Conservation (phyloP, 2,329 filamentous ascomycete species). For the Xylariaceae sp. region DNA sequence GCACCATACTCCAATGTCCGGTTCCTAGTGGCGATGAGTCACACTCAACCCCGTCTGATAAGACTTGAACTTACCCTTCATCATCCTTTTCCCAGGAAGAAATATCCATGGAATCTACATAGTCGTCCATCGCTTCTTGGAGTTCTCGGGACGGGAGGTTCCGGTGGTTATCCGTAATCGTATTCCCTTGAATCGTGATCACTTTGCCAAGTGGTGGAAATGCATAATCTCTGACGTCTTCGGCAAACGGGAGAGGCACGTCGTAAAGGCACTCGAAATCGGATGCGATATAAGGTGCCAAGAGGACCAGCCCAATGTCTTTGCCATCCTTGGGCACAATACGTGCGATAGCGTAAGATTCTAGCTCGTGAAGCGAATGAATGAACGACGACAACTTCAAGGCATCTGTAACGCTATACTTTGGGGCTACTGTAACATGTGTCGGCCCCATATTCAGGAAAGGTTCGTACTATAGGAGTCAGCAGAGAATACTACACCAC, state of each 20-base stretch:
- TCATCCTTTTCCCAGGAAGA: conserved; percentile 66
- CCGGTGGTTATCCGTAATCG: conserved; percentile 73
- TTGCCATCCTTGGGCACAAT: conserved; percentile 80
- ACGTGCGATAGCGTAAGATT: conserved; percentile 80
- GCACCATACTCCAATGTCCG: conserved; percentile 60
- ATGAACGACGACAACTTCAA: conserved; percentile 85
- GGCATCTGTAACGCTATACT: conserved; percentile 72
- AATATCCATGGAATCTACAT: conserved; percentile 90
- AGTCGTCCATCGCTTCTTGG: conserved; percentile 77
- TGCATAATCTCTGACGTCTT: conserved; percentile 84
- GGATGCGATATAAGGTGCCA: conserved; percentile 73
- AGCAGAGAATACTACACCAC: conserved; percentile 14
- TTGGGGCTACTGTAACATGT: conserved; percentile 71
- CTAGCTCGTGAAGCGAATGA: conserved; percentile 77
- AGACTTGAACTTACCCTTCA: conserved; percentile 52
- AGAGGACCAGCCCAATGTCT: conserved; percentile 67
- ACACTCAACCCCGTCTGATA: neutral
- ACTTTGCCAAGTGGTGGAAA: conserved; percentile 88
- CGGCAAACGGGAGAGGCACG: conserved; percentile 83
- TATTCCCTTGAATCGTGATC: conserved; percentile 77
- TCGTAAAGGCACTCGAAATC: conserved; percentile 85
- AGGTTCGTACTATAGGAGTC: conserved; percentile 60
- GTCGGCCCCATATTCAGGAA: conserved; percentile 81
- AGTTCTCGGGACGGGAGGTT: conserved; percentile 74
- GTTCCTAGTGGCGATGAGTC: conserved; percentile 25